Base-by-base conservation (phyloP, 768 basidiomycete genomes). In the Lactarius hengduanensis region DNA sequence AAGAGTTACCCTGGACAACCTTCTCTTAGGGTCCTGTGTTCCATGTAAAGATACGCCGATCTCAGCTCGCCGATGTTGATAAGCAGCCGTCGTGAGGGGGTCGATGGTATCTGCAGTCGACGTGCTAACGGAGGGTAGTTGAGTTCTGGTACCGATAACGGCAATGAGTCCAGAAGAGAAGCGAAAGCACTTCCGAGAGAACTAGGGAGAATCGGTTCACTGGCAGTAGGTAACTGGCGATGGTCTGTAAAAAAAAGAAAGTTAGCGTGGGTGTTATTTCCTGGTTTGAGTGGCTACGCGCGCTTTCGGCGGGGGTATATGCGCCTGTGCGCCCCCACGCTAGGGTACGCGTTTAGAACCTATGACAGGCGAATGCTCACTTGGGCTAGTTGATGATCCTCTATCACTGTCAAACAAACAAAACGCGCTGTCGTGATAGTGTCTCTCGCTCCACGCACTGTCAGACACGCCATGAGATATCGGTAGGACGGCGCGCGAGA, bases 391-490 rank as follows among this genome's bases (percentile, higher is more conserved):
- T 0, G 79, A 79, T 45, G 77, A 72, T 26, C 80, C 82, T 18
- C 71, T 72, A 32, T 86, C 84, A 66, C 81, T 83, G 38, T 88
- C 86, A 22, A 84, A 84, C 0, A 84, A 84, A 84, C 0, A 84
- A 84, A 41, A 84, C 79, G 47, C 83, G 81, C 66, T 83, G 84
- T 43, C 74, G 78, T 4, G 84, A 80, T 2, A 8, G 34, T 34
- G 79, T 81, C 60, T 76, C 80, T 18, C 78, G 78, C 0, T 73
- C 65, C 9, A 34, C 40, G 81, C 80, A 8, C 76, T 74, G 9
- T 83, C 80, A 1, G 80, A 77, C 15, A 72, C 65, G 55, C 72
- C 74, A 36, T 73, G 68, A 7, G 67, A 72, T 11, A 32, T 62
- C 57, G 72, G 65, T 26, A 62, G 59, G 34, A 54, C 57, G 47